Evolutionary conservation across 2,329 filamentous ascomycete genomes (phyloP), one percentile per base, ranked within the genome.

Genomic region (Ceratocystis papillata): DNA sequence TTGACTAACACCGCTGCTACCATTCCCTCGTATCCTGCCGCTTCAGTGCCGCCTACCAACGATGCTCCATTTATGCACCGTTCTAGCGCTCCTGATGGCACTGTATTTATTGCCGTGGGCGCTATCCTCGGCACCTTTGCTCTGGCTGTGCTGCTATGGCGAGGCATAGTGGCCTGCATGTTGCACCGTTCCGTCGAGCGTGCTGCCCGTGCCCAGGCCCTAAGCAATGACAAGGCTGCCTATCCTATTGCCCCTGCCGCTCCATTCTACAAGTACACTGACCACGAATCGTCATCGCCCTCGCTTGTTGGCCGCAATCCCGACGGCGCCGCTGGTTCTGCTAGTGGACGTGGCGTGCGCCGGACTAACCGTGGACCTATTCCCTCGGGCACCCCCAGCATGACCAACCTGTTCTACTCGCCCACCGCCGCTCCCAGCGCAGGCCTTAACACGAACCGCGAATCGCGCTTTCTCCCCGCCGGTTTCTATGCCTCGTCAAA

Each of bases 91-190:
- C 94, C 94, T 1, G 89, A 97, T 72, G 94, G 94, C 65, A 96
- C 93, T 3, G 88, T 99, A 67, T 99, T 99, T 78, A 99, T 99
- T 72, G 88, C 86, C 25, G 94, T 97, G 0, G 94, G 94, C 59
- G 88, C 91, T 30, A 87, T 90, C 33, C 83, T 99, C 5, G 94
- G 90, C 17, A 87, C 91, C 70, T 84, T 96, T 69, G 90, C 86
- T 10, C 79, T 90, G 7, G 86, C 85, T n/a, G 84, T 97, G 57
- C 80, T 99, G 12, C 80, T 88, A 67, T 99, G 94, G 94, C 89
- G 93, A 68, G 87, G 82, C 63, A 82, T 96, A 66, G 86, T 96
- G 67, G 91, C 89, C 68, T 96, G 90, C 82, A 88, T 93, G 53
- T 84, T 99, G 67, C 93, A 96, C 76, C 89, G 93, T 67, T 94